phyloP scores from a whole-genome alignment of 202 grass and related monocot genomes.

The Hordeum pubiflorum region DNA sequence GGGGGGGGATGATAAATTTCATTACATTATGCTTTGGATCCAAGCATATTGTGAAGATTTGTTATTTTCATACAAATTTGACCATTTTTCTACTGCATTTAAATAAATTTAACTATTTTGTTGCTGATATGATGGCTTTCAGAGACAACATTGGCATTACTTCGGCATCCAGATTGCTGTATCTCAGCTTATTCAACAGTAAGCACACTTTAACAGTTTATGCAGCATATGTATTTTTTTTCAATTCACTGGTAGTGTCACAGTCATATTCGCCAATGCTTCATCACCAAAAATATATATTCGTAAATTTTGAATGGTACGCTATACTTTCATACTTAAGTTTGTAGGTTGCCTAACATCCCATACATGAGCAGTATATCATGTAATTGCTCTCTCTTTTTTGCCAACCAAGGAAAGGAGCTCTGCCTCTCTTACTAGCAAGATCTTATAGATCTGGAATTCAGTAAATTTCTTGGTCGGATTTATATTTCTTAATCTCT shows the following conservation, averaged over 20 bases:
- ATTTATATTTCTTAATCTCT: neutral
- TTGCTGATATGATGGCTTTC: conserved; percentile 32
- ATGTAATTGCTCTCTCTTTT: neutral
- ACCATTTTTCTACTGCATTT: neutral
- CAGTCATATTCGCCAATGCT: neutral
- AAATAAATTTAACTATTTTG: neutral
- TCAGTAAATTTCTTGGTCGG: neutral
- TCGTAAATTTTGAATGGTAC: neutral
- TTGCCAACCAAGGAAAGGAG: neutral
- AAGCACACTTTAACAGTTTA: conserved; percentile 8
- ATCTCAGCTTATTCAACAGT: conserved; percentile 94
- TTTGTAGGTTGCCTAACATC: neutral
- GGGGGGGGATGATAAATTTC: neutral
- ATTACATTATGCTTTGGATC: neutral
- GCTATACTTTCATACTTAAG: neutral
- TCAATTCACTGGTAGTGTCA: neutral
- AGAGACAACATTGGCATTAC: conserved; percentile 94
- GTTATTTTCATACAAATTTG: neutral
- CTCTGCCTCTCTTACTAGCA: neutral
- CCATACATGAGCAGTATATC: neutral
- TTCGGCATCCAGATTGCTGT: conserved; percentile 96
- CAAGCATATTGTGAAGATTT: neutral
- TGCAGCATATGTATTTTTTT: neutral
- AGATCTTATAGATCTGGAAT: neutral
- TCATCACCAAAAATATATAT: neutral